phyloP scores from a whole-genome alignment of 2,329 filamentous ascomycete species.

The Epicoccum sorghinum region DNA sequence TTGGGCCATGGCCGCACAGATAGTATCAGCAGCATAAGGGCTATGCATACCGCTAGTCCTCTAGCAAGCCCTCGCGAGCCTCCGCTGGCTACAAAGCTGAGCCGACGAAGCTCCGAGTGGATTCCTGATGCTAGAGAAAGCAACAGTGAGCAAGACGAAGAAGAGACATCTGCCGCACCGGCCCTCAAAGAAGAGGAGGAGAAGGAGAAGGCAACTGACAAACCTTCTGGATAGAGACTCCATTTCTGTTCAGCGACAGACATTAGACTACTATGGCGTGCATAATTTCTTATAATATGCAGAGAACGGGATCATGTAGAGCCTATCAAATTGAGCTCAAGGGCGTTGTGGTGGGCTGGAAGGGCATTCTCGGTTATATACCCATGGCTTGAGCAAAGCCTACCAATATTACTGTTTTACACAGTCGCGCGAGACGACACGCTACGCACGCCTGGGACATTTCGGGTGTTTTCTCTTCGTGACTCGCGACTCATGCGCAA shows the following conservation, averaged over 20 bases:
- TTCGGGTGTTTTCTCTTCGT: too few species aligned
- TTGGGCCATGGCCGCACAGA: conserved; percentile 80
- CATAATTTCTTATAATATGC: background rate
- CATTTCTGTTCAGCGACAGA: background rate
- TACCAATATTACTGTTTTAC: conserved; percentile 13
- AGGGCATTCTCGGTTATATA: conserved; percentile 15
- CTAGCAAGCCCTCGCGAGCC: conserved; percentile 60
- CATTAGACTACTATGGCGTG: background rate
- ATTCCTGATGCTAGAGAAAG: conserved; percentile 38
- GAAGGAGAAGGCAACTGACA: conserved; percentile 1
- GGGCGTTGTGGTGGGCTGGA: conserved; percentile 9
- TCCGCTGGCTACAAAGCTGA: conserved; percentile 38
- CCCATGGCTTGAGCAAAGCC: conserved; percentile 12
- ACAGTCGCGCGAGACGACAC: background rate
- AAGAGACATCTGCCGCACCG: background rate
- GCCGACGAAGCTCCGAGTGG: conserved; percentile 46
- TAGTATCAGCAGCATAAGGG: conserved; percentile 76
- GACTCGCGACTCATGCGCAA: too few species aligned
- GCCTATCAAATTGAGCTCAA: conserved; percentile 11
- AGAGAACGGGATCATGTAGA: background rate
- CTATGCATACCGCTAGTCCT: conserved; percentile 59
- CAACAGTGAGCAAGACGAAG: conserved; percentile 23
- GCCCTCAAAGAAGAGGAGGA: conserved; percentile 5
- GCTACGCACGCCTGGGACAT: too few species aligned
- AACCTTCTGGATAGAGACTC: background rate